A percentile compares a stretch with the other conserved stretches of the same genome.
phyloP scores from a whole-genome alignment of 441 rosid species.

The Dalechampia spathulata region DNA sequence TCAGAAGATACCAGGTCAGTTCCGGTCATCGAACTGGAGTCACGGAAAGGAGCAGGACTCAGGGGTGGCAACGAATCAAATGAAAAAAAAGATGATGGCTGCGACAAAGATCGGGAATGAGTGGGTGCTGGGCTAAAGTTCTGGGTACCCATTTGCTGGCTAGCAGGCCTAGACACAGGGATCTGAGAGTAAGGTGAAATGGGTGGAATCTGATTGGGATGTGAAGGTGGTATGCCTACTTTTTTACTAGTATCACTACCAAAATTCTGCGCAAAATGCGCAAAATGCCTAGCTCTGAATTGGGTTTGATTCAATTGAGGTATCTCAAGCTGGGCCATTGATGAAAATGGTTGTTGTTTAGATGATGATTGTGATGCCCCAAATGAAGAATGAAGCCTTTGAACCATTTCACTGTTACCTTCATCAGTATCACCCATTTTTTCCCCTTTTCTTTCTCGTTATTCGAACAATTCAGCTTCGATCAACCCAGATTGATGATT shows the following conservation, averaged over 20 bases:
- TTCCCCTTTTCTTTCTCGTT: neutral
- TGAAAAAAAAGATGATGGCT: conserved; percentile 68
- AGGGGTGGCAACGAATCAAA: conserved; percentile 68
- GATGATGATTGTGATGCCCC: conserved; percentile 40
- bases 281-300: conserved; percentile 40
- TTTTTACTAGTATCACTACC: no score
- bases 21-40: conserved; percentile 28
- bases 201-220: conserved; percentile 78
- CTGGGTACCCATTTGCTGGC: conserved; percentile 46
- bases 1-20: conserved; percentile 40
- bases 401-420: conserved; percentile 58
- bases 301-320: no score
- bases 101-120: conserved; percentile 87
- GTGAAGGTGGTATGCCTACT: conserved; percentile 78
- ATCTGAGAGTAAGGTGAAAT: conserved; percentile 83
- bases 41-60: conserved; percentile 64
- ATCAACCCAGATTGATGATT: neutral
- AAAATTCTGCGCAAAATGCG: conserved; percentile 44
- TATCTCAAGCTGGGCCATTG: conserved; percentile 48
- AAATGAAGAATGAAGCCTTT: conserved; percentile 59
- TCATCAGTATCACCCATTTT: conserved; percentile 70
- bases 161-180: conserved; percentile 46
- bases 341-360: conserved; percentile 36
- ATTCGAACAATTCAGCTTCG: neutral
- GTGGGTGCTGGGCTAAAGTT: conserved; percentile 39